Base-by-base conservation (phyloP, 2,329 filamentous ascomycete genomes). In the Fusarium tuaranense region DNA sequence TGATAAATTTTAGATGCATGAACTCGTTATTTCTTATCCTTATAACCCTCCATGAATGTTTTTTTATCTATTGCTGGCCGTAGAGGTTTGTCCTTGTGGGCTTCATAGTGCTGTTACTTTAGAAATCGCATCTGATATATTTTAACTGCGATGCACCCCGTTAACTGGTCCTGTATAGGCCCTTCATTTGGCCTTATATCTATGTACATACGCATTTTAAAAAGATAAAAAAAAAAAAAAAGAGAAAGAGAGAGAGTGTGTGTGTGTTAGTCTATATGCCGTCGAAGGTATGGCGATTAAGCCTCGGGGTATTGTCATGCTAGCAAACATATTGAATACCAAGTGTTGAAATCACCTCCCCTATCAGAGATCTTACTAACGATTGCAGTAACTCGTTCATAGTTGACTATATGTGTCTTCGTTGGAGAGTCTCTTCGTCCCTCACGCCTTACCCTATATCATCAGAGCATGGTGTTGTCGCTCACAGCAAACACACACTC, bases 171-270 rank as follows among this genome's bases (percentile, higher is more conserved):
- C 10, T 2, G 1, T 32, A 12, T 14, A 9, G 30, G 18, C 10
- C n/a, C 12, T 30, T 30, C 1, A 0, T 13, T 53, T n/a, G 1
- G 12, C 12, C 4, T 13, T 7, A 1, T n/a, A 6, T n/a, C 7
- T 7, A 13, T 30, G 1, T 3, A 7, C n/a, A n/a, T n/a, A n/a
- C n/a, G n/a, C n/a, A n/a, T n/a, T n/a, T n/a, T n/a, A n/a, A n/a
- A n/a, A n/a, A n/a, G n/a, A n/a, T n/a, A n/a, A n/a, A n/a, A n/a
- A n/a, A n/a, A n/a, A 25, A 25, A 25, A 25, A 13, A 5, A 12
- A 14, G 34, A 14, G 34, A 14, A 14, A 36, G 13, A 12, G 34
- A 14, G 34, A 36, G 5, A 6, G 13, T 41, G 18, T 44, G n/a
- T 20, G 5, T 48, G n/a, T n/a, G n/a, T n/a, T 51, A 5, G 16